phyloP scores from a whole-genome alignment of 1,139 yeast species.

The Hemisphaericaspora subhashii region DNA sequence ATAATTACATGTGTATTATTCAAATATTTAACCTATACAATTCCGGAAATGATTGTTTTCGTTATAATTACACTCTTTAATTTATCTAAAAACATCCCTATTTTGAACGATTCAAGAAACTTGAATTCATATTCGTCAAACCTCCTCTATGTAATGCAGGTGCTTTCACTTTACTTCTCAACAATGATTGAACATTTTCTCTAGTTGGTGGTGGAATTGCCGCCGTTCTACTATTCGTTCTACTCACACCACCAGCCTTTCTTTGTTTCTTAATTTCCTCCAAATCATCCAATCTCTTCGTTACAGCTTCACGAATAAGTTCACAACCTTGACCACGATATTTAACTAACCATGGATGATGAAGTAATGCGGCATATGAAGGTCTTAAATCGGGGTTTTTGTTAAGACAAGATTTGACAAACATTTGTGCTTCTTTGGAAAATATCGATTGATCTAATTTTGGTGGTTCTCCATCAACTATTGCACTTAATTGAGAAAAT shows the following conservation, averaged over 20 bases:
- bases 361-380: conserved; percentile 68
- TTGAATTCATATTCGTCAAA: conserved; percentile 17
- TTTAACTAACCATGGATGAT: conserved; percentile 79
- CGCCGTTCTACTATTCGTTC: conserved; percentile 16
- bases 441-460: conserved; percentile 53
- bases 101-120: conserved; percentile 15
- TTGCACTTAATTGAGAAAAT: conserved; percentile 90
- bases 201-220: conserved; percentile 18
- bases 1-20: neutral
- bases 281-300: conserved; percentile 31
- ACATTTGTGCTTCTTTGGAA: conserved; percentile 76
- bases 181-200: conserved; percentile 38
- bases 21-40: conserved; percentile 2
- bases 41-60: too few relatives aligned
- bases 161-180: conserved; percentile 40
- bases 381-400: conserved; percentile 84
- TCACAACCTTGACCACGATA: conserved; percentile 44
- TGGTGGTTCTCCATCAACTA: conserved; percentile 96
- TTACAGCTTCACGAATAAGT: conserved; percentile 38
- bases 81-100: too few relatives aligned
- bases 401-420: conserved; percentile 76
- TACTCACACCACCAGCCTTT: conserved; percentile 10
- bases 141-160: conserved; percentile 49
- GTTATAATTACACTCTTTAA: too few relatives aligned
- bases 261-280: conserved; percentile 23